Evolutionary conservation across 495 filamentous ascomycete genomes (phyloP).

Genomic region (Trichoderma orchidacearum): DNA sequence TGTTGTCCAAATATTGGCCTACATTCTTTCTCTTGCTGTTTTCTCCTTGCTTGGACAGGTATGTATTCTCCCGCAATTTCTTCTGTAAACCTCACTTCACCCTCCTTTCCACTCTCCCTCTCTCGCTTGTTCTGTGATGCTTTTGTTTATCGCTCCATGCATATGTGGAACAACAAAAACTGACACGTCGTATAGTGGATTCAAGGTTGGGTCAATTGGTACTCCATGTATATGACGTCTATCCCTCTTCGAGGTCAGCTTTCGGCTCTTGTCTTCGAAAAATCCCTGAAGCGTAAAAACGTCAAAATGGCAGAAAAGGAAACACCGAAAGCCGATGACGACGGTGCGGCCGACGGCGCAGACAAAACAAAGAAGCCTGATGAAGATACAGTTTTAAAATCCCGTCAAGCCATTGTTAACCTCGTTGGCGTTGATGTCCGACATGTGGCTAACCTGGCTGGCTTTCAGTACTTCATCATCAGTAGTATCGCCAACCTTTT

Average conservation of each 20-base stretch:
- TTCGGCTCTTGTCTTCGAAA: constrained; percentile 60
- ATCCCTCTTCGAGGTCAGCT: constrained; percentile 57
- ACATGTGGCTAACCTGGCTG: constrained; percentile 56
- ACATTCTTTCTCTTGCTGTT: background rate
- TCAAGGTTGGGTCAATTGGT: background rate
- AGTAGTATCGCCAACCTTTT: constrained; percentile 45
- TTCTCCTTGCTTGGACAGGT: background rate
- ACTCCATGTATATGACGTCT: constrained; percentile 27
- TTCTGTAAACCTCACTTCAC: too few species aligned
- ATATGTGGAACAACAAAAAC: too few species aligned
- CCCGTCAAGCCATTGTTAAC: constrained; percentile 57
- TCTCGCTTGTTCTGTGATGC: too few species aligned
- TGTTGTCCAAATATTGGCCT: background rate
- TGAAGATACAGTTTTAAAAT: constrained; percentile 19
- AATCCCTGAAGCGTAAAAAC: constrained; percentile 69
- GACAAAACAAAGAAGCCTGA: constrained; percentile 6
- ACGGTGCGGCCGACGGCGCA: constrained; percentile 10
- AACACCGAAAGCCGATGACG: constrained; percentile 15
- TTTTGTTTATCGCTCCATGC: too few species aligned
- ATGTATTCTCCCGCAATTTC: background rate
- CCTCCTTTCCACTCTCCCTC: too few species aligned
- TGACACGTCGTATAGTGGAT: background rate
- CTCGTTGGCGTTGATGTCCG: constrained; percentile 65
- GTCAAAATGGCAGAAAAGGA: constrained; percentile 41
- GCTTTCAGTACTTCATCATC: constrained; percentile 52